Percentiles rank a stretch among this genome's conserved stretches.
Evolutionary conservation across 1,284 basidiomycete genomes (phyloP).

Genomic region (Trichosporon coremiiforme): DNA sequence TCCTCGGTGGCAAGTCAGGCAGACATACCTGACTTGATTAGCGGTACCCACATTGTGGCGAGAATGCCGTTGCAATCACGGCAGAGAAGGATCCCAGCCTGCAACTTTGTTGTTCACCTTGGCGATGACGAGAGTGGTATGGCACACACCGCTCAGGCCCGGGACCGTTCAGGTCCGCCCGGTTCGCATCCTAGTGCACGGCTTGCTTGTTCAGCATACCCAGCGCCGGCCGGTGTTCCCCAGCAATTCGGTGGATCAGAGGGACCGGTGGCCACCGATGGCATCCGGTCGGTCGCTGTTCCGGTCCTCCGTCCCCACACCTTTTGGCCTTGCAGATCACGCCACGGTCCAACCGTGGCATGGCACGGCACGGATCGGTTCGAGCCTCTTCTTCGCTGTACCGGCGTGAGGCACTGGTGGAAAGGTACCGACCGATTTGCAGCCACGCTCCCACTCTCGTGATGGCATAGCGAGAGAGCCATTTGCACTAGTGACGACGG

Average conservation of each 20-base stretch:
- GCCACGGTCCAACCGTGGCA: constrained; percentile 4
- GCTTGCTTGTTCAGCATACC: not conserved
- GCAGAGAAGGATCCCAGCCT: constrained; percentile 7
- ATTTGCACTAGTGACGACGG: not conserved
- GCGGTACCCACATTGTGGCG: not conserved
- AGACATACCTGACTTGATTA: not conserved
- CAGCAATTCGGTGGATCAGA: not conserved
- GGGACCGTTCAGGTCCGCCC: not conserved
- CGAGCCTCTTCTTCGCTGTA: not conserved
- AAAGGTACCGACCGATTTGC: constrained; percentile 16
- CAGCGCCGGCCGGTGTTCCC: not conserved
- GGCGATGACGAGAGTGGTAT: constrained; percentile 8
- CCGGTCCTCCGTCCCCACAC: not conserved
- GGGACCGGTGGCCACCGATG: too few relatives aligned
- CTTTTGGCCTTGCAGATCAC: not conserved
- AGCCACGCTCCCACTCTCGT: not conserved
- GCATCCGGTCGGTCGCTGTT: not conserved
- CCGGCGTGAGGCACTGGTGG: not conserved
- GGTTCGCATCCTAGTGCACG: not conserved
- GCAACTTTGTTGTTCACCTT: constrained; percentile 16
- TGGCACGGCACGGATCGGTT: constrained; percentile 6
- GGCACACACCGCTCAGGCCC: not conserved
- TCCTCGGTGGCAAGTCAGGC: not conserved
- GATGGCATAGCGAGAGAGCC: not conserved
- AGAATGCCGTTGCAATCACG: constrained; percentile 11